Conservation (phyloP, 306 rosid genomes). For the Vigna reflexopilosa region DNA sequence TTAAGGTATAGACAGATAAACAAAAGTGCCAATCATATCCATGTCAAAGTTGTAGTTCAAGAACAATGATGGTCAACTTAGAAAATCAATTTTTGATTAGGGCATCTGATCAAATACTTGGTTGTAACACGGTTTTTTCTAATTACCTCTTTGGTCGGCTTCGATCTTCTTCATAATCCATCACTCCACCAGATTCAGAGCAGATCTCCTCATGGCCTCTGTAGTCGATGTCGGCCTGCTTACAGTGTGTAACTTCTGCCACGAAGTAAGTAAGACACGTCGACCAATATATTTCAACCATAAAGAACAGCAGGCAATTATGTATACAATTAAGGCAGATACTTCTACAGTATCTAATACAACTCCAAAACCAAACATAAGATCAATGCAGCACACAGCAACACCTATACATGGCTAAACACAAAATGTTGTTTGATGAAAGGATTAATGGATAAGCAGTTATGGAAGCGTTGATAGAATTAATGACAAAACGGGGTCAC, state of each 20-base stretch:
- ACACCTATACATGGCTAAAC: constrained; percentile 15
- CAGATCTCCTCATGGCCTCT: constrained; percentile 98
- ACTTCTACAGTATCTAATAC: neutral
- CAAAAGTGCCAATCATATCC: constrained; percentile 9
- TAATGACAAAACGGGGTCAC: too few relatives aligned
- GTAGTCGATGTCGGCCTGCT: constrained; percentile 98
- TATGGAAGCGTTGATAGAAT: too few relatives aligned
- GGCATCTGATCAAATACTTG: neutral
- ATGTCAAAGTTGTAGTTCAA: neutral
- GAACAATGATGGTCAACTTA: too few relatives aligned
- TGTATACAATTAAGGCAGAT: constrained; percentile 28
- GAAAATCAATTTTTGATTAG: neutral
- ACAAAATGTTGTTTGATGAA: neutral
- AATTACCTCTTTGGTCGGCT: constrained; percentile 94
- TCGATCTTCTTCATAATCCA: constrained; percentile 98
- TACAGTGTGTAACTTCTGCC: constrained; percentile 99
- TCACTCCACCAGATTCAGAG: constrained; percentile 99
- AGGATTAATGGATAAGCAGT: neutral
- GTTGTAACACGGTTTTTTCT: constrained; percentile 2
- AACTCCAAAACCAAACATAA: constrained; percentile 34
- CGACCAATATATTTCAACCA: constrained; percentile 79
- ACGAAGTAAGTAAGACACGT: constrained; percentile 98
- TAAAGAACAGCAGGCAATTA: constrained; percentile 37
- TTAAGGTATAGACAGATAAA: neutral
- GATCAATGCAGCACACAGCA: constrained; percentile 22